A percentile compares a stretch with the other conserved stretches of the same genome.
Conservation (phyloP, 1,139 yeast species). For the Pichia sp. region DNA sequence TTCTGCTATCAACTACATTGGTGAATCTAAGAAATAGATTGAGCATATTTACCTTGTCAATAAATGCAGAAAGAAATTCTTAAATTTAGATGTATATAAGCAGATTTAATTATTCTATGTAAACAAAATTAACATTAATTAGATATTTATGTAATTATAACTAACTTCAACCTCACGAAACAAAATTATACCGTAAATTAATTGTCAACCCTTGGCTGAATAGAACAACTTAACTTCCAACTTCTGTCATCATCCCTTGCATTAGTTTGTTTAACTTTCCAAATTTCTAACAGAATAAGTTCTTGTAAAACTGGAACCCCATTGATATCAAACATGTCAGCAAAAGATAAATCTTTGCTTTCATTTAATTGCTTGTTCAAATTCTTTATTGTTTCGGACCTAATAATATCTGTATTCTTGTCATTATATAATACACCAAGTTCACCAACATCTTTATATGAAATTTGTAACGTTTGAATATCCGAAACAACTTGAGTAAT, state of each 20-base stretch:
- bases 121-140: no score
- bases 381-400: conserved; percentile 27
- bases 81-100: background rate
- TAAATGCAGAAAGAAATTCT: background rate
- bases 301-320: conserved; percentile 52
- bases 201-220: conserved; percentile 30
- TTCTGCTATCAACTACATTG: conserved; percentile 90
- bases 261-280: conserved; percentile 62
- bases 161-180: background rate
- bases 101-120: background rate
- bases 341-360: conserved; percentile 18
- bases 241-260: conserved; percentile 59
- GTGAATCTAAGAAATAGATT: conserved; percentile 45
- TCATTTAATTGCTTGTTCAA: conserved; percentile 19
- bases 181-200: background rate
- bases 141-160: background rate
- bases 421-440: conserved; percentile 23
- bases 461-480: conserved; percentile 68
- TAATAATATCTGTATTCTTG: conserved; percentile 23
- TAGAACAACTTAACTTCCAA: conserved; percentile 62
- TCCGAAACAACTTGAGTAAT: conserved; percentile 72
- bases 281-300: conserved; percentile 56
- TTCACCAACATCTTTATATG: conserved; percentile 37
- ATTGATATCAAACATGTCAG: conserved; percentile 30
- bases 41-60: background rate